phyloP scores from a whole-genome alignment of 768 basidiomycete genomes.

The Naganishia friedmannii region DNA sequence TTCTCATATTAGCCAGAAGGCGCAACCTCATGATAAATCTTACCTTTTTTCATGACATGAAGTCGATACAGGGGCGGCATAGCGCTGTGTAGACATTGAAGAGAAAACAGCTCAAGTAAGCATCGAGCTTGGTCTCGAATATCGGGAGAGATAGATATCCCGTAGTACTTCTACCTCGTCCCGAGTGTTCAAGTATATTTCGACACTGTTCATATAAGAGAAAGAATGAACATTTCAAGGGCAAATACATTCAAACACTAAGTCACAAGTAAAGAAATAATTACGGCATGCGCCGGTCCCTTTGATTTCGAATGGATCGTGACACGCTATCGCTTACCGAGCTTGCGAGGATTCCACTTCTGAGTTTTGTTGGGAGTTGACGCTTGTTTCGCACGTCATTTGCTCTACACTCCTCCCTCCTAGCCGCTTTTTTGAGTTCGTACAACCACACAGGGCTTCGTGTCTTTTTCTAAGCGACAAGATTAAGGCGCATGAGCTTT shows the following conservation, averaged over 20 bases:
- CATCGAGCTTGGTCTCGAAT: not conserved
- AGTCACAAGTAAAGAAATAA: constrained; percentile 1
- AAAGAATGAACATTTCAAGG: not conserved
- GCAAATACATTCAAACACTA: not conserved
- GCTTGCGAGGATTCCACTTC: not conserved
- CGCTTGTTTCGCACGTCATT: not conserved
- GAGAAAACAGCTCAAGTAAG: not conserved
- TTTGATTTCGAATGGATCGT: not conserved
- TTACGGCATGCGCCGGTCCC: not conserved
- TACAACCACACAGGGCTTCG: not conserved
- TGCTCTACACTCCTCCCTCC: not conserved
- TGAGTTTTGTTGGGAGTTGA: not conserved
- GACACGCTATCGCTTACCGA: constrained; percentile 21
- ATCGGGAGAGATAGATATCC: not conserved
- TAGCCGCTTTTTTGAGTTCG: not conserved
- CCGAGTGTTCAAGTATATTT: not conserved
- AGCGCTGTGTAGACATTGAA: not conserved
- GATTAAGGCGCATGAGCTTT: constrained; percentile 40
- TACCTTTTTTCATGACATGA: not conserved
- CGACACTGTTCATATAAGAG: not conserved
- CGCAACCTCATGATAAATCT: not conserved
- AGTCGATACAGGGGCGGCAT: not conserved
- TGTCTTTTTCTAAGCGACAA: not conserved
- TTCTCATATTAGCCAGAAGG: not conserved
- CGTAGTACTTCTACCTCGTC: constrained; percentile 2